Evolutionary conservation across 148 eudicot genomes (phyloP).

Genomic region (Pharnaceum exiguum): DNA sequence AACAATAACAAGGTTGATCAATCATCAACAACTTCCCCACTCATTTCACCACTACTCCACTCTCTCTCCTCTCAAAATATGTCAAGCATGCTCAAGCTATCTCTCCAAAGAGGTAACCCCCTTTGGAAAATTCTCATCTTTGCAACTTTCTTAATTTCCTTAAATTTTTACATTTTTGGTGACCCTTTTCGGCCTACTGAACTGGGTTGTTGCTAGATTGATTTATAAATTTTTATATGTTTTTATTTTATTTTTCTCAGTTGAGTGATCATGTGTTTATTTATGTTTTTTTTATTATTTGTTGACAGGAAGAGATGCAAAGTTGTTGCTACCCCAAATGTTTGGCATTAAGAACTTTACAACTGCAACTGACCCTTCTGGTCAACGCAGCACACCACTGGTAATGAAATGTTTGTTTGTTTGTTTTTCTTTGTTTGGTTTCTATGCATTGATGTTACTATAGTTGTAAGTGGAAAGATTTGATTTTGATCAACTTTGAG

Average conservation of each 20-base stretch:
- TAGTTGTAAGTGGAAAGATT: not conserved
- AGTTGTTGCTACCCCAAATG: constrained; percentile 46
- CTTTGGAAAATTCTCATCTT: not conserved
- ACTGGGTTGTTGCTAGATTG: too few species aligned
- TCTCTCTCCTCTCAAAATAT: constrained; percentile 8
- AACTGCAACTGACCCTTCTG: constrained; percentile 53
- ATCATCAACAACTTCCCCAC: too few species aligned
- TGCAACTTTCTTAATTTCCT: not conserved
- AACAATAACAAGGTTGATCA: too few species aligned
- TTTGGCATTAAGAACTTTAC: constrained; percentile 40
- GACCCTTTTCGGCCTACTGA: not conserved
- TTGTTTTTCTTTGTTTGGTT: not conserved
- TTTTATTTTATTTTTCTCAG: not conserved
- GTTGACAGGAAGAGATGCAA: constrained; percentile 39
- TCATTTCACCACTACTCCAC: not conserved
- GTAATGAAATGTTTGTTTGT: constrained; percentile 29
- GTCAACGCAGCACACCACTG: constrained; percentile 40
- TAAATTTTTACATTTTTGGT: not conserved
- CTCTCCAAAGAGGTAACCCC: constrained; percentile 61
- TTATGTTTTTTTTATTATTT: not conserved
- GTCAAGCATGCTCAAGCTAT: constrained; percentile 49
- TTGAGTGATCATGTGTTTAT: not conserved
- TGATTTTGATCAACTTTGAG: too few species aligned
- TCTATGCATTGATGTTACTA: not conserved
- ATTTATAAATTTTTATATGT: not conserved